These are phyloP conservation scores for Psophocarpus tetragonolobus DNA, from an alignment of 306 rosid genomes.

Conservation along the genomic window DNA sequence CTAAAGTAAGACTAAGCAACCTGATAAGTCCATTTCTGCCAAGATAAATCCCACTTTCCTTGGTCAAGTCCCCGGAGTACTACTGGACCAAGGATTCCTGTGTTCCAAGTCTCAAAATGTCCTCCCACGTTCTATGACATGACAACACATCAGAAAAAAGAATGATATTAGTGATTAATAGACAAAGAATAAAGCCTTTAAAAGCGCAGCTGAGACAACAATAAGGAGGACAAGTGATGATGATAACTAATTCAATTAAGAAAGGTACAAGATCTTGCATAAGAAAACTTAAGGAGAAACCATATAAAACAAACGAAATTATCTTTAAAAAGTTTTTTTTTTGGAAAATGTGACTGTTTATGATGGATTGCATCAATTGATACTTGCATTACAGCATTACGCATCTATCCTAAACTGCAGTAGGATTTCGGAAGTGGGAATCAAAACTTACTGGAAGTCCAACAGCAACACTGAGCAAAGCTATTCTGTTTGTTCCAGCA, in stretches of 20 bases:
- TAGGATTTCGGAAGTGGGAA: constrained; percentile 30
- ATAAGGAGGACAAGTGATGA: neutral
- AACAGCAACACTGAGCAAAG: constrained; percentile 91
- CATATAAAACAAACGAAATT: neutral
- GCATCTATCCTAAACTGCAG: no score
- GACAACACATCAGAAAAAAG: constrained; percentile 29
- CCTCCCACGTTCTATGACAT: constrained; percentile 87
- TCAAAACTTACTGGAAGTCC: constrained; percentile 83
- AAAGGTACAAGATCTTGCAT: neutral
- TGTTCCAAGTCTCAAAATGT: constrained; percentile 90
- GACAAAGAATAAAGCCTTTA: neutral
- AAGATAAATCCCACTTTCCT: constrained; percentile 90
- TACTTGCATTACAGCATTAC: no score
- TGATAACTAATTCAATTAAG: neutral
- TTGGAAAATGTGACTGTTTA: neutral
- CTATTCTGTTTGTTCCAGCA: constrained; percentile 83
- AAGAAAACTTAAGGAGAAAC: neutral
- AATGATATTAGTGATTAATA: constrained; percentile 15
- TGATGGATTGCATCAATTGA: neutral
- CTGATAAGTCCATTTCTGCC: constrained; percentile 99
- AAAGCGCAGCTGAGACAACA: neutral
- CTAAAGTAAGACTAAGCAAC: constrained; percentile 43
- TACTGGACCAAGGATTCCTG: constrained; percentile 98
- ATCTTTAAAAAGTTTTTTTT: neutral
- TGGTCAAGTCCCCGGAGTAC: constrained; percentile 90